Percentiles rank a stretch among this genome's conserved stretches.
These are phyloP conservation scores for Linum usitatissimum DNA, from an alignment of 345 rosid species.

Conservation along the genomic window DNA sequence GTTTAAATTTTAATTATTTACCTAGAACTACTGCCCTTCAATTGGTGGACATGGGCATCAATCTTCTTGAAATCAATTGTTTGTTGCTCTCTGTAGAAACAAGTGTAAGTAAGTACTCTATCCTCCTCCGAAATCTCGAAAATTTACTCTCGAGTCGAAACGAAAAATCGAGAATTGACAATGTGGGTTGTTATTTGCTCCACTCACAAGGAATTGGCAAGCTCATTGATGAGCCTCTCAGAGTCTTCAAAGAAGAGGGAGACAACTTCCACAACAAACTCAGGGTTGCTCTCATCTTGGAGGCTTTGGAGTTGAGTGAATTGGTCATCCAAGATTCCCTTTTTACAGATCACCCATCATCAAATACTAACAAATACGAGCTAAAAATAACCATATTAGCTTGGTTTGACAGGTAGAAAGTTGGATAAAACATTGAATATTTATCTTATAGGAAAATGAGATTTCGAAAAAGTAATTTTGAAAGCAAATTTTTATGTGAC, in stretches of 20 bases:
- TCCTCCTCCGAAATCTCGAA: neutral
- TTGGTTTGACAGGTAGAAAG: too few relatives aligned
- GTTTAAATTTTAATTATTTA: neutral
- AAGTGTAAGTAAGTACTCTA: neutral
- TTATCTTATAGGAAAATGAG: too few relatives aligned
- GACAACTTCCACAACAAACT: slow-evolving; percentile 51
- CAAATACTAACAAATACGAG: neutral
- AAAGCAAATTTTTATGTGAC: too few relatives aligned
- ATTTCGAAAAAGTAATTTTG: too few relatives aligned
- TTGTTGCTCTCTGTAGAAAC: slow-evolving; percentile 1
- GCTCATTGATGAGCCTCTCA: slow-evolving; percentile 43
- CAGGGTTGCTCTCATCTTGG: slow-evolving; percentile 56
- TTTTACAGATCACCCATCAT: slow-evolving; percentile 6
- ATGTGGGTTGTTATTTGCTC: neutral
- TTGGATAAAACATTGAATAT: too few relatives aligned
- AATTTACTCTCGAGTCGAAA: neutral
- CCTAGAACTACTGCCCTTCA: slow-evolving; percentile 9
- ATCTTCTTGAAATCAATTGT: slow-evolving; percentile 1
- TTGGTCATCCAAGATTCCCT: slow-evolving; percentile 53
- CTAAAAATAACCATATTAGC: neutral
- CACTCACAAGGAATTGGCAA: slow-evolving; percentile 36
- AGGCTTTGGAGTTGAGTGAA: slow-evolving; percentile 47
- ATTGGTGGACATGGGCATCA: slow-evolving; percentile 7
- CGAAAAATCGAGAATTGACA: neutral
- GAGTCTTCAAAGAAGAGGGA: slow-evolving; percentile 48